phyloP scores from a whole-genome alignment of 257 asterid genomes.

The Solanum paucissectum region DNA sequence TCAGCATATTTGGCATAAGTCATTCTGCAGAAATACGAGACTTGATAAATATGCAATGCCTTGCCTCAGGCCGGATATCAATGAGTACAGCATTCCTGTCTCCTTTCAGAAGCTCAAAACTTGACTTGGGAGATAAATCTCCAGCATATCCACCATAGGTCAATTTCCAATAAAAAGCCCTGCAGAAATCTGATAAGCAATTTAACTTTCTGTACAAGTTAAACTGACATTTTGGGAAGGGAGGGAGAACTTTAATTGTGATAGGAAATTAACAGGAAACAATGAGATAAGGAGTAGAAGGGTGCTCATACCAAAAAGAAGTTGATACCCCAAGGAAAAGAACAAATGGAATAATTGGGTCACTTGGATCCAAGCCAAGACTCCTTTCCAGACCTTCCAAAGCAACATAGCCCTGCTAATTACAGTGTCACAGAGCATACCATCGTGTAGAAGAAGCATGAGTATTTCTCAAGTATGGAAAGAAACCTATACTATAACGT shows the following conservation, averaged over 20 bases:
- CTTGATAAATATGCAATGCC: conserved; percentile 30
- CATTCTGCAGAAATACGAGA: neutral
- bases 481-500: neutral
- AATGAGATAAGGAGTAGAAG: conserved; percentile 8
- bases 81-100: conserved; percentile 55
- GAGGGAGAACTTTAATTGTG: neutral
- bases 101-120: conserved; percentile 67
- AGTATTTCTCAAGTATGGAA: neutral
- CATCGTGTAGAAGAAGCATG: neutral
- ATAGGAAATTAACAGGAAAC: neutral
- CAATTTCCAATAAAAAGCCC: conserved; percentile 75
- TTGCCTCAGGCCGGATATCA: conserved; percentile 97
- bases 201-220: conserved; percentile 44
- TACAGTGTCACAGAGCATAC: neutral
- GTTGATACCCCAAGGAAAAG: conserved; percentile 64
- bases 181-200: conserved; percentile 87
- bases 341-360: conserved; percentile 59
- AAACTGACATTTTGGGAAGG: neutral
- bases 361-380: conserved; percentile 73
- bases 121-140: conserved; percentile 61
- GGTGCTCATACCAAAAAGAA: conserved; percentile 56
- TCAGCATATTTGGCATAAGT: neutral
- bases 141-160: conserved; percentile 90
- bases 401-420: conserved; percentile 42
- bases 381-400: conserved; percentile 55